Evolutionary conservation across 1,284 basidiomycete species (phyloP).

Genomic region (Sutorius eximius): DNA sequence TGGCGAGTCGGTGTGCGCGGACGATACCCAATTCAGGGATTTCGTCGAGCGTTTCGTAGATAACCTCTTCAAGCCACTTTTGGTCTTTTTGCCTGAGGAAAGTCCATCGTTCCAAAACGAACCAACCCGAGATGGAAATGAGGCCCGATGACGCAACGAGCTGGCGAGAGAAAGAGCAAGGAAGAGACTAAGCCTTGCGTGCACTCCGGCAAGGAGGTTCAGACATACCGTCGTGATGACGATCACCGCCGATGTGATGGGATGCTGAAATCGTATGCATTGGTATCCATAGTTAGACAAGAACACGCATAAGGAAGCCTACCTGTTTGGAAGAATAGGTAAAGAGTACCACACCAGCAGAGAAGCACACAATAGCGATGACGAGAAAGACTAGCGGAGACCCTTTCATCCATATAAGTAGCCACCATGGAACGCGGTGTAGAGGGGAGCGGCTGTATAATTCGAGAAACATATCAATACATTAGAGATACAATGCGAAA

Average conservation of each 20-base stretch:
- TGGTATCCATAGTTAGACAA: background rate
- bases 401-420: slow-evolving; percentile 54
- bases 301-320: background rate
- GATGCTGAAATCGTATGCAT: slow-evolving; percentile 40
- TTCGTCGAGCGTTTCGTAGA: slow-evolving; percentile 47
- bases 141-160: slow-evolving; percentile 68
- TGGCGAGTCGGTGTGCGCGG: slow-evolving; percentile 22
- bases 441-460: slow-evolving; percentile 49
- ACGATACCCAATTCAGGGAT: slow-evolving; percentile 45
- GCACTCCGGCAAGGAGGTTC: background rate
- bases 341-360: slow-evolving; percentile 54
- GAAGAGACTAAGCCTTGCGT: background rate
- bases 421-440: slow-evolving; percentile 53
- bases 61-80: slow-evolving; percentile 72
- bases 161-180: slow-evolving; percentile 4
- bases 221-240: slow-evolving; percentile 61
- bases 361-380: slow-evolving; percentile 56
- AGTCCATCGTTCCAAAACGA: slow-evolving; percentile 70
- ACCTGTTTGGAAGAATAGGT: slow-evolving; percentile 50
- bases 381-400: slow-evolving; percentile 59
- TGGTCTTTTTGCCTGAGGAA: slow-evolving; percentile 66
- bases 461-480: background rate
- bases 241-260: slow-evolving; percentile 63
- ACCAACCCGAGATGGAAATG: slow-evolving; percentile 77
- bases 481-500: background rate